phyloP scores from a whole-genome alignment of 108 stramenopile genomes.

The Pseudonitzschia pungens region DNA sequence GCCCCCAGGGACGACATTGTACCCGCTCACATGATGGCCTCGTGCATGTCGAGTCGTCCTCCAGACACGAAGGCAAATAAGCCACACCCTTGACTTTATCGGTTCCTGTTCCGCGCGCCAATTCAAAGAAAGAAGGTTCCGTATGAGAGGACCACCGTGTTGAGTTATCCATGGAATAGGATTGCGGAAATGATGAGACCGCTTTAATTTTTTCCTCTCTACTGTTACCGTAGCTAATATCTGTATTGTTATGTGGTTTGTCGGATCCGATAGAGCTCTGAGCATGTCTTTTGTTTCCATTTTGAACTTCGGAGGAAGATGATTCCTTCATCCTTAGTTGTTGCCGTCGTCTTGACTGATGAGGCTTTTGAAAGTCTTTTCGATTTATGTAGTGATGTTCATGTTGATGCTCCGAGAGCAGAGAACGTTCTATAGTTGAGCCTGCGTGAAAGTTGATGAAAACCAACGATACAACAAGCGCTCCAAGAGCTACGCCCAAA shows the following conservation, averaged over 20 bases:
- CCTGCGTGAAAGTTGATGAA: neutral
- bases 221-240: neutral
- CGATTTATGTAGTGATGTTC: neutral
- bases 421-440: neutral
- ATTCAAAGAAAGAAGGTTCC: conserved; percentile 11
- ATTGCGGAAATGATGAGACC: too few relatives aligned
- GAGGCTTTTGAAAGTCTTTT: neutral
- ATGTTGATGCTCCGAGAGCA: neutral
- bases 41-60: conserved; percentile 1
- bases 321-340: neutral
- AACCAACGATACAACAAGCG: conserved; percentile 1
- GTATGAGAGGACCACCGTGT: neutral
- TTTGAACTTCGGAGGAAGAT: neutral
- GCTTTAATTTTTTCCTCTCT: neutral
- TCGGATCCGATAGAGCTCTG: neutral
- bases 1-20: conserved; percentile 40
- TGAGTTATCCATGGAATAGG: neutral
- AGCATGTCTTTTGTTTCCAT: neutral
- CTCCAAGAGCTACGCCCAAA: conserved; percentile 1
- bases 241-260: neutral
- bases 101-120: conserved; percentile 14
- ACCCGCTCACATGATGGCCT: neutral
- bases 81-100: conserved; percentile 14
- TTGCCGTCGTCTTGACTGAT: neutral
- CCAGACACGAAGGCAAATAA: neutral